phyloP scores from a whole-genome alignment of 2,329 filamentous ascomycete genomes.

The Pseudophaeomoniella oleicola region DNA sequence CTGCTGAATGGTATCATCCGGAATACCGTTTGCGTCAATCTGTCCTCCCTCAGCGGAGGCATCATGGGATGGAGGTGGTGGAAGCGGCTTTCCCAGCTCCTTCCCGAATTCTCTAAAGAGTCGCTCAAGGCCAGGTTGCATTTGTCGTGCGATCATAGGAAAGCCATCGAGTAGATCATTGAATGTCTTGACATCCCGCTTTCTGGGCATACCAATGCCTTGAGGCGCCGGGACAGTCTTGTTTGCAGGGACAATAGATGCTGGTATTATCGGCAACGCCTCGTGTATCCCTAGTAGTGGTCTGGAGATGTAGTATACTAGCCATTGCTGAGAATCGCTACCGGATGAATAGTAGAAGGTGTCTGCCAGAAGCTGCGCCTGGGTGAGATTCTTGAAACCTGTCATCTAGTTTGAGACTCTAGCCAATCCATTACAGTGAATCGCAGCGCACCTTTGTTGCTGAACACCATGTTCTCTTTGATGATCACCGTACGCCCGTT shows the following conservation, averaged over 20 bases:
- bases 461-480: slow-evolving; percentile 85
- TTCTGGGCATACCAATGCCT: slow-evolving; percentile 32
- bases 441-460: slow-evolving; percentile 66
- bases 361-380: slow-evolving; percentile 75
- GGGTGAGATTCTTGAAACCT: slow-evolving; percentile 86
- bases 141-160: slow-evolving; percentile 88
- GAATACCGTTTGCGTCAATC: slow-evolving; percentile 1
- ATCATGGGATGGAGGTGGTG: slow-evolving; percentile 45
- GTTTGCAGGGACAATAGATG: slow-evolving; percentile 34
- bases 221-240: slow-evolving; percentile 14
- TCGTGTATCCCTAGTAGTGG: slow-evolving; percentile 77
- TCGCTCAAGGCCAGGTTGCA: slow-evolving; percentile 81
- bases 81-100: slow-evolving; percentile 72
- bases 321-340: slow-evolving; percentile 84
- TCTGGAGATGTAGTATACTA: slow-evolving; percentile 88
- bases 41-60: slow-evolving; percentile 6
- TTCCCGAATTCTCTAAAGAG: slow-evolving; percentile 79
- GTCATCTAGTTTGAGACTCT: too few relatives aligned
- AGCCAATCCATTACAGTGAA: slow-evolving; percentile 6
- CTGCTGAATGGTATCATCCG: slow-evolving; percentile 5
- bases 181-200: slow-evolving; percentile 87
- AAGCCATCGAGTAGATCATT: slow-evolving; percentile 81
- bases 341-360: slow-evolving; percentile 76
- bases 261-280: slow-evolving; percentile 55
- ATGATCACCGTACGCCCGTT: slow-evolving; percentile 89